Evolutionary conservation across 2,329 filamentous ascomycete genomes (phyloP).

Genomic region (Phialocephala subalpina): DNA sequence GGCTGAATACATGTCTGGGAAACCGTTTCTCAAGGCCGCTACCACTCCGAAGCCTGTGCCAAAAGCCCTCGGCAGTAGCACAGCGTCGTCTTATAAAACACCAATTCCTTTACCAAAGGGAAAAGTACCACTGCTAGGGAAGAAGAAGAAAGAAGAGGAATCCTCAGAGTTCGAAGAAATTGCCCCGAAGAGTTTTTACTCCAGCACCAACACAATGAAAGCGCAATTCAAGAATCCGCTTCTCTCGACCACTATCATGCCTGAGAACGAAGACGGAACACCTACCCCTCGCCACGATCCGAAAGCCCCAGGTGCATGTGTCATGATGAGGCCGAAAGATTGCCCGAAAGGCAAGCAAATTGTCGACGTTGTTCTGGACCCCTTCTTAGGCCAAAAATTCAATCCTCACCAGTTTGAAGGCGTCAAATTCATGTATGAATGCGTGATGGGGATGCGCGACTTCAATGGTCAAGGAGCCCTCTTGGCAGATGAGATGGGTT

Average conservation of each 20-base stretch:
- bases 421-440: constrained; percentile 77
- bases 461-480: constrained; percentile 74
- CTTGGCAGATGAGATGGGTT: constrained; percentile 78
- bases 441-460: constrained; percentile 75
- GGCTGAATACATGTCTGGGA: constrained; percentile 62
- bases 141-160: constrained; percentile 33
- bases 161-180: constrained; percentile 39
- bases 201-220: constrained; percentile 47
- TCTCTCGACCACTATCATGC: constrained; percentile 58
- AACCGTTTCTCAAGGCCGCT: constrained; percentile 49
- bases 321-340: constrained; percentile 69
- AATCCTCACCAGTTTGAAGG: constrained; percentile 75
- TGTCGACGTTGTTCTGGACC: constrained; percentile 78
- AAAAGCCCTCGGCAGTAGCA: constrained; percentile 20
- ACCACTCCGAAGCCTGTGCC: constrained; percentile 22
- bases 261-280: constrained; percentile 52
- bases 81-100: constrained; percentile 25
- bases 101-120: constrained; percentile 37
- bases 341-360: constrained; percentile 68
- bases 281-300: constrained; percentile 73
- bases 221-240: constrained; percentile 69
- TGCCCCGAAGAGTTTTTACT: constrained; percentile 50
- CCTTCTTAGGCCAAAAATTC: constrained; percentile 66
- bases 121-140: constrained; percentile 34
- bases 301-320: constrained; percentile 62